Evolutionary conservation across 2,329 filamentous ascomycete genomes (phyloP).

Genomic region (Scedosporium apiospermum): DNA sequence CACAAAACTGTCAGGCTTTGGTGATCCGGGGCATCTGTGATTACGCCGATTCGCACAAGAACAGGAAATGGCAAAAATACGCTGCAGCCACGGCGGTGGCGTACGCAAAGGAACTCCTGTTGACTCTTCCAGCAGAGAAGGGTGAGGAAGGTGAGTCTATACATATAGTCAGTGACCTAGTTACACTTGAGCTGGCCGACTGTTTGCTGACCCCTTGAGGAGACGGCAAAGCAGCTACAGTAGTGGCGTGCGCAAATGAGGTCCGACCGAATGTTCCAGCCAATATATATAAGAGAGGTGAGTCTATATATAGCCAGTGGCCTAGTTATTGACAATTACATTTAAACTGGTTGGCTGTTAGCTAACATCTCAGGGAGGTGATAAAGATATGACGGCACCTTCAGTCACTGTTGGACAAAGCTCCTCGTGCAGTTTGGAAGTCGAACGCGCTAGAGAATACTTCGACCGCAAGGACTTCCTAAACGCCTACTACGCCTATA

Average conservation of each 20-base stretch:
- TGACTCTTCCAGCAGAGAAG: neutral
- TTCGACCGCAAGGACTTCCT: too few relatives aligned
- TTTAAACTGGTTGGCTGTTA: too few relatives aligned
- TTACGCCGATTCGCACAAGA: slow-evolving; percentile 18
- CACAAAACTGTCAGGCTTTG: slow-evolving; percentile 12
- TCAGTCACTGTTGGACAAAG: too few relatives aligned
- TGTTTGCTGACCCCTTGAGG: too few relatives aligned
- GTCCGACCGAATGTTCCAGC: neutral
- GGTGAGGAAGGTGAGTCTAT: neutral
- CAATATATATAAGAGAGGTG: neutral
- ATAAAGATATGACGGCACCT: neutral
- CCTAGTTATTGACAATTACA: too few relatives aligned
- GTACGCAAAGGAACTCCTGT: slow-evolving; percentile 12
- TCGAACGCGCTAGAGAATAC: too few relatives aligned
- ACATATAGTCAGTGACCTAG: too few relatives aligned
- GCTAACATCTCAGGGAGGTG: too few relatives aligned
- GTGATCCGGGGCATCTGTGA: slow-evolving; percentile 19
- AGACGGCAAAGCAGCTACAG: slow-evolving; percentile 4
- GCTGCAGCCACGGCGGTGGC: slow-evolving; percentile 10
- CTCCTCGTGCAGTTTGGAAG: too few relatives aligned
- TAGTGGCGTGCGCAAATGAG: slow-evolving; percentile 13
- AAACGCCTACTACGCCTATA: too few relatives aligned
- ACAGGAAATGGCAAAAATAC: slow-evolving; percentile 1
- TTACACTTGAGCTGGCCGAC: too few relatives aligned
- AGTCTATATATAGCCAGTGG: too few relatives aligned